These are phyloP conservation scores for Penicillium sp. DNA, from an alignment of 2,329 filamentous ascomycete genomes.

Conservation along the genomic window DNA sequence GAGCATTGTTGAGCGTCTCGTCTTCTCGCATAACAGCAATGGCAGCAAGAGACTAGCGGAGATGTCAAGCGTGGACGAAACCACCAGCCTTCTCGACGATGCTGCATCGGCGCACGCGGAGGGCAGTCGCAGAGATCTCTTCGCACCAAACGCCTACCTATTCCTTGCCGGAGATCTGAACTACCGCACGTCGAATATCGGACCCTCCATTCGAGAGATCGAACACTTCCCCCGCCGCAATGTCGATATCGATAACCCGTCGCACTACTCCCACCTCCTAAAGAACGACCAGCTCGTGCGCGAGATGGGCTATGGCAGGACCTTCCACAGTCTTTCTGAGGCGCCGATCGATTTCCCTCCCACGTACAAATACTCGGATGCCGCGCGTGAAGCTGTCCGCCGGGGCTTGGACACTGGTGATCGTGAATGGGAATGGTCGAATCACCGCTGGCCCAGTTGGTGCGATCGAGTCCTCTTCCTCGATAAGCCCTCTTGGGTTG, in stretches of 20 bases:
- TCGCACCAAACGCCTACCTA: constrained; percentile 64
- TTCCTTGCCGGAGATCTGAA: constrained; percentile 91
- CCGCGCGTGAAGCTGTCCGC: constrained; percentile 34
- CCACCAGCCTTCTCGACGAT: constrained; percentile 24
- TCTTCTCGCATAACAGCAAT: constrained; percentile 49
- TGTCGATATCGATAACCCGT: constrained; percentile 42
- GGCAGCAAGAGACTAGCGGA: constrained; percentile 6
- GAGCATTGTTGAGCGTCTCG: constrained; percentile 66
- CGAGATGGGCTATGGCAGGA: constrained; percentile 60
- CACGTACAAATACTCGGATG: constrained; percentile 75
- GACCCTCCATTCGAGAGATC: constrained; percentile 53
- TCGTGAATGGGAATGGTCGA: constrained; percentile 62
- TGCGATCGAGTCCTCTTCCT: constrained; percentile 83
- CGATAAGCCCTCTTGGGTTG: constrained; percentile 49
- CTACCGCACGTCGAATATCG: constrained; percentile 69
- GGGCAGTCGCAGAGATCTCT: constrained; percentile 47
- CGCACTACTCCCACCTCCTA: constrained; percentile 61
- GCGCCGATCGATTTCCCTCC: constrained; percentile 69
- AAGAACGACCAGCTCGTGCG: constrained; percentile 67
- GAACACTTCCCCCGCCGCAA: constrained; percentile 55
- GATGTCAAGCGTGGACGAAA: constrained; percentile 22
- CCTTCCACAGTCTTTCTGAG: constrained; percentile 71
- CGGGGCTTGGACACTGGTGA: constrained; percentile 20
- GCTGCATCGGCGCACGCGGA: constrained; percentile 24
- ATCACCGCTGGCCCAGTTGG: constrained; percentile 82